These are phyloP conservation scores for Krasilnikovozyma curviuscula DNA, from an alignment of 768 basidiomycete genomes.

Conservation along the genomic window DNA sequence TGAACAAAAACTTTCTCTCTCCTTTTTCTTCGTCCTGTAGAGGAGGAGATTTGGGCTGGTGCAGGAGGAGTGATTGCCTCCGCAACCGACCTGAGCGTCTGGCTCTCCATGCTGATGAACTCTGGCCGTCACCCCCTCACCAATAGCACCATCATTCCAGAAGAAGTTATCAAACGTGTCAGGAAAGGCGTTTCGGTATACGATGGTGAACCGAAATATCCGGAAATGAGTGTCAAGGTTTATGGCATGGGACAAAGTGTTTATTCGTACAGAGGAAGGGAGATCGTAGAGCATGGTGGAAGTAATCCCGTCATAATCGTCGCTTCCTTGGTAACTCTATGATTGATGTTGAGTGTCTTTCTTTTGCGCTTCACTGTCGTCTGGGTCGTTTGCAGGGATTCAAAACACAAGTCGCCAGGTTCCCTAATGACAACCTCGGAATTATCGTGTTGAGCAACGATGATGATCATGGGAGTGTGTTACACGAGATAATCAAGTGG, in stretches of 20 bases:
- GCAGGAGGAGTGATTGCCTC: not conserved
- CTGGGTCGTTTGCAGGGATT: no score
- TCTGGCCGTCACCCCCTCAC: slow-evolving; percentile 2
- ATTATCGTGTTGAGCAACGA: slow-evolving; percentile 1
- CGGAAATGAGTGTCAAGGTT: not conserved
- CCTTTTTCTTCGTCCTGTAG: no score
- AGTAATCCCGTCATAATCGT: not conserved
- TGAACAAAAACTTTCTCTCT: no score
- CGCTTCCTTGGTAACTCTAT: no score
- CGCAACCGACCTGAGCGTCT: not conserved
- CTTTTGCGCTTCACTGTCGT: not conserved
- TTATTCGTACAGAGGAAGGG: not conserved
- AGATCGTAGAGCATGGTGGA: slow-evolving; percentile 5
- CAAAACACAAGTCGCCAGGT: slow-evolving; percentile 2
- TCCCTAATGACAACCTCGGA: slow-evolving; percentile 6
- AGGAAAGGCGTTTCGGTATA: not conserved
- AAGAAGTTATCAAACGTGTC: not conserved
- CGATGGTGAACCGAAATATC: slow-evolving; percentile 1
- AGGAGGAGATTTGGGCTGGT: slow-evolving; percentile 3
- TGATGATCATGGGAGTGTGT: not conserved
- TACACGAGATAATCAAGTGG: slow-evolving; percentile 1
- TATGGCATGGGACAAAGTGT: not conserved
- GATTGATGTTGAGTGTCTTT: no score
- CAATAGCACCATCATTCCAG: slow-evolving; percentile 1
- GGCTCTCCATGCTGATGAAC: slow-evolving; percentile 3